Evolutionary conservation across 1,139 yeast species (phyloP).

Genomic region (Ogataea hybrid): DNA sequence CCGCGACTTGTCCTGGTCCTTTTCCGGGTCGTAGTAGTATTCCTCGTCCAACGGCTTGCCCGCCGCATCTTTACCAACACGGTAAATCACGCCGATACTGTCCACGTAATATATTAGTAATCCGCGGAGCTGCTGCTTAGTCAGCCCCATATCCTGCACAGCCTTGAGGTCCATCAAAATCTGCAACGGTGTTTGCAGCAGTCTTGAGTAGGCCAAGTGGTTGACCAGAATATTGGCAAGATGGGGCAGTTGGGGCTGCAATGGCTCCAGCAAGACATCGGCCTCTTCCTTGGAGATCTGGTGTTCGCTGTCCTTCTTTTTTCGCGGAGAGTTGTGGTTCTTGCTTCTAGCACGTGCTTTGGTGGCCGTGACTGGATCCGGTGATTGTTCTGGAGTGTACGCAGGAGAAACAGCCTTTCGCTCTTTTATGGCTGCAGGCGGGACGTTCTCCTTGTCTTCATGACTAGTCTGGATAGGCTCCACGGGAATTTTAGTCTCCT

Average conservation of each 20-base stretch:
- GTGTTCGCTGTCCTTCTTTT: conserved; percentile 14
- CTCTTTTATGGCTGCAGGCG: not conserved
- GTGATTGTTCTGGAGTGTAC: conserved; percentile 4
- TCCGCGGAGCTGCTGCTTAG: conserved; percentile 35
- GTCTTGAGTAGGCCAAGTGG: conserved; percentile 86
- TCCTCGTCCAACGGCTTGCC: conserved; percentile 93
- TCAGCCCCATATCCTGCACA: conserved; percentile 45
- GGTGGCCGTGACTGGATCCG: conserved; percentile 10
- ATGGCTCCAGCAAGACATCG: conserved; percentile 13
- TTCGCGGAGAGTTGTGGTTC: conserved; percentile 14
- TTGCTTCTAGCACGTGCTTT: conserved; percentile 8
- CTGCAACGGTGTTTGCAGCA: conserved; percentile 73
- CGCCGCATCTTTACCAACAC: conserved; percentile 94
- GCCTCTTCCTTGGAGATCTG: conserved; percentile 22
- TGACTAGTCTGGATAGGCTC: not conserved
- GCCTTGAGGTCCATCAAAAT: conserved; percentile 57
- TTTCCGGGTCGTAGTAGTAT: conserved; percentile 83
- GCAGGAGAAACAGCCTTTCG: not conserved
- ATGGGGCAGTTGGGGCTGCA: conserved; percentile 38
- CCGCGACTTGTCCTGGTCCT: conserved; percentile 71
- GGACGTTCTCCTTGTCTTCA: conserved; percentile 2
- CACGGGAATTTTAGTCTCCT: not conserved
- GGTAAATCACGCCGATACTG: conserved; percentile 80
- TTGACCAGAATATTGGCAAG: conserved; percentile 68
- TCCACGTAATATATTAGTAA: conserved; percentile 44